Percentiles rank a stretch among this genome's conserved stretches.
phyloP scores from a whole-genome alignment of 2,329 filamentous ascomycete genomes.

The Phoma sp. region DNA sequence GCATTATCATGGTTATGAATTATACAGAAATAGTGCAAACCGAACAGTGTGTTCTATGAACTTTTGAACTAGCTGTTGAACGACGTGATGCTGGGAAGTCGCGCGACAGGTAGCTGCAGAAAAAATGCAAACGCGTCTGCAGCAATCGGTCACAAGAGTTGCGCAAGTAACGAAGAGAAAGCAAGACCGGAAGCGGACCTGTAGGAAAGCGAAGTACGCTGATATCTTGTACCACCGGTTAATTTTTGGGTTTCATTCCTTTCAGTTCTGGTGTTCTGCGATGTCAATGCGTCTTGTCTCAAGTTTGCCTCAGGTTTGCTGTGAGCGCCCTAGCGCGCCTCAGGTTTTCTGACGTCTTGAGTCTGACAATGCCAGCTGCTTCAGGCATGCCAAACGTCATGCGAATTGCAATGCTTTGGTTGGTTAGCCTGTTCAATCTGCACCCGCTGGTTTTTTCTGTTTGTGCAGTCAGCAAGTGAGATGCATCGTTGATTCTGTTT shows the following conservation, averaged over 20 bases:
- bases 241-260: background rate
- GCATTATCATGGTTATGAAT: too few relatives aligned
- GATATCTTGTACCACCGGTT: background rate
- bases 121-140: too few relatives aligned
- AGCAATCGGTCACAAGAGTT: too few relatives aligned
- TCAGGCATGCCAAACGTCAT: constrained; percentile 6
- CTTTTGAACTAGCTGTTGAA: too few relatives aligned
- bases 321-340: constrained; percentile 4
- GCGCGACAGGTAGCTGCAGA: too few relatives aligned
- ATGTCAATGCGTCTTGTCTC: background rate
- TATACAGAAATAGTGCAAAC: too few relatives aligned
- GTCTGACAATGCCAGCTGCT: constrained; percentile 10
- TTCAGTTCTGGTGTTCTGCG: background rate
- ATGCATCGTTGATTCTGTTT: background rate
- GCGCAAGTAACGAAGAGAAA: too few relatives aligned
- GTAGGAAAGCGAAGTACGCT: too few relatives aligned
- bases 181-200: too few relatives aligned
- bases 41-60: too few relatives aligned
- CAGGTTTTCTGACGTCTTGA: constrained; percentile 19
- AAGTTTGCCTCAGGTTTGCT: background rate
- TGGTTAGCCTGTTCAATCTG: background rate
- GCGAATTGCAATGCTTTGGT: background rate
- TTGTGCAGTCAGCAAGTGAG: background rate
- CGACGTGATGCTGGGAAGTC: too few relatives aligned
- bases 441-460: background rate